These are phyloP conservation scores for Dioscorea zingiberensis DNA, from an alignment of 106 monocot species.

Conservation along the genomic window DNA sequence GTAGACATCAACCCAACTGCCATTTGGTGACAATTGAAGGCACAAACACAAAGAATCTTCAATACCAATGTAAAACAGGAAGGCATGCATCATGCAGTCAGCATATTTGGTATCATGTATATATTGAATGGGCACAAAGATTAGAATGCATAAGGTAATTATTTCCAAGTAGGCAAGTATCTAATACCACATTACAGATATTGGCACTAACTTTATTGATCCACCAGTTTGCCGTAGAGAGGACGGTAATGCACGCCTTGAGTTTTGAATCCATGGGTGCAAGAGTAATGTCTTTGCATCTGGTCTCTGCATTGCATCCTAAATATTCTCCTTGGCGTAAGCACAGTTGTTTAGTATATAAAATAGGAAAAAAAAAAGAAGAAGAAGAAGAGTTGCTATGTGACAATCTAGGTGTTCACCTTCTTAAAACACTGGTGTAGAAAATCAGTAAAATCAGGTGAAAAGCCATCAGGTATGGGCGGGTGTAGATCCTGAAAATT, in stretches of 20 bases:
- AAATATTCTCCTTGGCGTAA: slow-evolving; percentile 20
- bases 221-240: slow-evolving; percentile 59
- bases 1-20: too few relatives aligned
- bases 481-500: slow-evolving; percentile 74
- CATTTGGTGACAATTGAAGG: too few relatives aligned
- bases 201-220: slow-evolving; percentile 43
- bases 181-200: too few relatives aligned
- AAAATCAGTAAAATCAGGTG: slow-evolving; percentile 92
- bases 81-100: too few relatives aligned
- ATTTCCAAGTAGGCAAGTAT: too few relatives aligned
- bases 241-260: slow-evolving; percentile 72
- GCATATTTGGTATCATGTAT: too few relatives aligned
- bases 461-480: slow-evolving; percentile 91
- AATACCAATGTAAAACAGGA: too few relatives aligned
- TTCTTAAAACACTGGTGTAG: slow-evolving; percentile 92
- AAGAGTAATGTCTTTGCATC: slow-evolving; percentile 89
- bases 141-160: too few relatives aligned
- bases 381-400: background rate
- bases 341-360: background rate
- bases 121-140: too few relatives aligned
- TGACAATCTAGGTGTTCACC: slow-evolving; percentile 19
- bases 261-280: slow-evolving; percentile 93
- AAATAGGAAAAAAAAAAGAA: background rate
- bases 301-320: slow-evolving; percentile 99
- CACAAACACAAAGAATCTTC: too few relatives aligned